Conservation (phyloP, 768 basidiomycete species). For the button mushroom (Agaricus bisporus) region DNA sequence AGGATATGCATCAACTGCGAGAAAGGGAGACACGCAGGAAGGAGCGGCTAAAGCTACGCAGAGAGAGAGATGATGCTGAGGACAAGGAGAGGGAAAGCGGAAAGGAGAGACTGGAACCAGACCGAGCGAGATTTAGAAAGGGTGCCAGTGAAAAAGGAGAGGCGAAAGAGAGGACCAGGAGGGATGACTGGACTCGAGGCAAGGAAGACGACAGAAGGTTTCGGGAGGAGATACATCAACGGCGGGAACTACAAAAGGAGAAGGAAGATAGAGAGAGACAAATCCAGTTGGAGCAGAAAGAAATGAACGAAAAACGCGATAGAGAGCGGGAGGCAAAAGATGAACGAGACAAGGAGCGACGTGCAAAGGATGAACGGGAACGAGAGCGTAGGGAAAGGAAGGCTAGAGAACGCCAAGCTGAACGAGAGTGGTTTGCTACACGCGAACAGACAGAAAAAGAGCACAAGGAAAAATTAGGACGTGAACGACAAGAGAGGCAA, state of each 20-base stretch:
- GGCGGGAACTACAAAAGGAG: slow-evolving; percentile 8
- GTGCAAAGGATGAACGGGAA: slow-evolving; percentile 13
- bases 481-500: slow-evolving; percentile 13
- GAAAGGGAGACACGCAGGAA: neutral
- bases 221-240: slow-evolving; percentile 6
- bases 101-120: slow-evolving; percentile 9
- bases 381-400: slow-evolving; percentile 13
- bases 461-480: slow-evolving; percentile 9
- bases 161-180: slow-evolving; percentile 20
- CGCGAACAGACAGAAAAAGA: slow-evolving; percentile 12
- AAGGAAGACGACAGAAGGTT: slow-evolving; percentile 13
- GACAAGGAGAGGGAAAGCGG: slow-evolving; percentile 7
- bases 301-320: slow-evolving; percentile 13
- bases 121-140: slow-evolving; percentile 16
- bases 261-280: slow-evolving; percentile 7
- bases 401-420: slow-evolving; percentile 12
- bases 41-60: slow-evolving; percentile 2
- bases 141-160: slow-evolving; percentile 16
- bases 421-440: slow-evolving; percentile 15
- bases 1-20: slow-evolving; percentile 4
- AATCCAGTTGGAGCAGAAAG: slow-evolving; percentile 4
- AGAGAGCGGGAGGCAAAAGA: slow-evolving; percentile 12
- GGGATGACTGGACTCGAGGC: slow-evolving; percentile 12
- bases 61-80: slow-evolving; percentile 5
- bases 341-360: slow-evolving; percentile 12